Evolutionary conservation across 129 eudicot species (phyloP), one percentile per base, ranked within the genome.

Genomic region (Scalesia atractyloides): DNA sequence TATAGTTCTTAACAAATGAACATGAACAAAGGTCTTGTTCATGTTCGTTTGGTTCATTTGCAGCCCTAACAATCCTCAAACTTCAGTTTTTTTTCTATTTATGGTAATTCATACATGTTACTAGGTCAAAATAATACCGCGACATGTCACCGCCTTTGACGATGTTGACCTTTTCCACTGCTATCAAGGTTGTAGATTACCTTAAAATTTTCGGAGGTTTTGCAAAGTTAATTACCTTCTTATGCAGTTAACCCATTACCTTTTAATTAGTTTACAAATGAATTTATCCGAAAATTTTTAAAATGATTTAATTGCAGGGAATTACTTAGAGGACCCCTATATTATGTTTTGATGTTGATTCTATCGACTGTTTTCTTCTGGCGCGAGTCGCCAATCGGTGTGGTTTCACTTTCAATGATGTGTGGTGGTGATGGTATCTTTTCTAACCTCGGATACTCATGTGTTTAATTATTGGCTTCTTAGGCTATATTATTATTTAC

Each of bases 331-430:
- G 99, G 99, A 58, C 99, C 99, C 36, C 85, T 94, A 48, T 94
- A 83, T 76, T 94, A 94, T 83, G 99, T 94, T 73, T 74, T 86
- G 22, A 69, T 90, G 58, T 74, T 94, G 73, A 86, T 89, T 69
- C 22, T 88, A 18, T 82, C 83, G 70, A 90, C 91, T 66, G 56
- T 86, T 72, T 36, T 80, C 54, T 94, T 94, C 66, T 94, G 97
- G 99, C 97, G 99, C n/a, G 94, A 94, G 52, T 94, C 99, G 5
- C 99, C 99, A 11, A 68, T 94, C 53, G 96, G 97, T 24, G 89
- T 94, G 73, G 69, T 94, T 59, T 80, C 97, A 15, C 73, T 94
- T 18, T 84, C 96, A 14, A 94, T 94, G 99, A 94, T 94, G 99
- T 94, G 97, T 59, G 99, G 93, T 39, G 99, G 99, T 14, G 99